These are phyloP conservation scores for Rhazya stricta DNA, from an alignment of 257 asterid genomes.

Conservation along the genomic window DNA sequence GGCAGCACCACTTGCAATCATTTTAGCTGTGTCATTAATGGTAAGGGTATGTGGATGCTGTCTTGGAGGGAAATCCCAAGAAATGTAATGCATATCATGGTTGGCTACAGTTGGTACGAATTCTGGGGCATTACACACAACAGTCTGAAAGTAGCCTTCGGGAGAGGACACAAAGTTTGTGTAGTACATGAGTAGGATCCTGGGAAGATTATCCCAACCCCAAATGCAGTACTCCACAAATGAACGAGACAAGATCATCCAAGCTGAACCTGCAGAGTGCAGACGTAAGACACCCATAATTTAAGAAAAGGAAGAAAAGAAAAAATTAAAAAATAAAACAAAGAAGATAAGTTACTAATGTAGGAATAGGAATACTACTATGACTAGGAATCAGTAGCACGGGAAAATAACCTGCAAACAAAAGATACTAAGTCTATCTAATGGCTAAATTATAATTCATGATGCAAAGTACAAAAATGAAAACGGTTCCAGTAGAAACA, in stretches of 20 bases:
- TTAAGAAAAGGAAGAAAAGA: no score
- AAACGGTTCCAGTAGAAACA: no score
- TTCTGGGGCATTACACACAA: slow-evolving; percentile 82
- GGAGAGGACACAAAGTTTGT: slow-evolving; percentile 89
- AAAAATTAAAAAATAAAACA: no score
- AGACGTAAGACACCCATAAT: no score
- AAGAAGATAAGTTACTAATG: no score
- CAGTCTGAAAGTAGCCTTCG: slow-evolving; percentile 94
- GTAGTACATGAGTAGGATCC: slow-evolving; percentile 93
- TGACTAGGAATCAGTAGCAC: no score
- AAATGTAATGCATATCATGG: slow-evolving; percentile 91
- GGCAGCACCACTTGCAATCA: slow-evolving; percentile 68
- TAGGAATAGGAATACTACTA: no score
- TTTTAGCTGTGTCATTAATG: slow-evolving; percentile 57
- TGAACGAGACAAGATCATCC: slow-evolving; percentile 85
- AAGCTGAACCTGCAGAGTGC: slow-evolving; percentile 96
- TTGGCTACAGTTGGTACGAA: slow-evolving; percentile 65
- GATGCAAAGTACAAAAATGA: no score
- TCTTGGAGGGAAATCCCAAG: slow-evolving; percentile 88
- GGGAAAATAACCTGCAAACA: no score
- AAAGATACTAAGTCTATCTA: no score
- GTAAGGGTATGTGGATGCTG: slow-evolving; percentile 75
- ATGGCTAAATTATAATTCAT: no score
- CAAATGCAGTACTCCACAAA: slow-evolving; percentile 78
- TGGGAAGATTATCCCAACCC: slow-evolving; percentile 98